phyloP scores from a whole-genome alignment of 805 yeast genomes.

The Tetrapisispora namnaoensis region DNA sequence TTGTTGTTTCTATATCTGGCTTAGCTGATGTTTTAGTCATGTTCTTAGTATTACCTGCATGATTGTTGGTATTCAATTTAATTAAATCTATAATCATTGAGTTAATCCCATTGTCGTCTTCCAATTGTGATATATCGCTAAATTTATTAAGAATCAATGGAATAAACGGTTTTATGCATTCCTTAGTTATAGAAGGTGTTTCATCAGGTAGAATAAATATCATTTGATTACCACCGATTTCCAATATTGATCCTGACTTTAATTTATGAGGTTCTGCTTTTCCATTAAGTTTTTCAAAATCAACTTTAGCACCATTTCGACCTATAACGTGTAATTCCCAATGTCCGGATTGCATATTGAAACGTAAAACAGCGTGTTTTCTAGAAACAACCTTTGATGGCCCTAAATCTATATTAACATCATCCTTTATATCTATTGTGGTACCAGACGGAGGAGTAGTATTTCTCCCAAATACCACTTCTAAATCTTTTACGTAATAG shows the following conservation, averaged over 20 bases:
- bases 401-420: constrained; percentile 68
- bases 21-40: neutral
- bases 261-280: constrained; percentile 42
- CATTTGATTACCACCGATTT: constrained; percentile 96
- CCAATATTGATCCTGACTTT: constrained; percentile 77
- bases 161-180: constrained; percentile 26
- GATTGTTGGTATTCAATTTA: neutral
- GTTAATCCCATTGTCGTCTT: neutral
- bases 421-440: neutral
- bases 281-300: constrained; percentile 41
- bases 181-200: constrained; percentile 51
- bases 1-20: neutral
- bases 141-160: constrained; percentile 18
- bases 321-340: constrained; percentile 85
- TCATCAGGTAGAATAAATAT: constrained; percentile 93
- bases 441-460: constrained; percentile 32
- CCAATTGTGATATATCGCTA: neutral
- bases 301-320: constrained; percentile 87
- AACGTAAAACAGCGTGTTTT: constrained; percentile 75
- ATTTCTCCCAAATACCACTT: constrained; percentile 73
- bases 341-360: constrained; percentile 55
- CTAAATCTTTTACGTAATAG: constrained; percentile 70
- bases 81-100: neutral
- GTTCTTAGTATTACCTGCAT: neutral
- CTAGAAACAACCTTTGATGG: constrained; percentile 96